Evolutionary conservation across 208 protist genomes (phyloP).

Genomic region (Tetramitus jugosus): DNA sequence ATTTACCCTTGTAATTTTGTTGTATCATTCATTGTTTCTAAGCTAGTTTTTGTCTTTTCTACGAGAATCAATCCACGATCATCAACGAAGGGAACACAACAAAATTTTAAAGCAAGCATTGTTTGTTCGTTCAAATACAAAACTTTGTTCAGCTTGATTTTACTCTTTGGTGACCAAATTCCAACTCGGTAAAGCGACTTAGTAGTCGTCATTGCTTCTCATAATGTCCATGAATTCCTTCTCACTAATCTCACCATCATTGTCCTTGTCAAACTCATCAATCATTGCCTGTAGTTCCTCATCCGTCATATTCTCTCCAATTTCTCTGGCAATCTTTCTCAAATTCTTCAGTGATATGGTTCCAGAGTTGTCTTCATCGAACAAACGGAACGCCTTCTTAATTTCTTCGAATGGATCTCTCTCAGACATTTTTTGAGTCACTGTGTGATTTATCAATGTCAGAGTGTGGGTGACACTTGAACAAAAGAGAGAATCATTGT

Average conservation of each 20-base stretch:
- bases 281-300: conserved; percentile 57
- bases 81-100: too few species aligned
- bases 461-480: too few species aligned
- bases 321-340: conserved; percentile 46
- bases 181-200: too few species aligned
- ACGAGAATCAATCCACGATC: too few species aligned
- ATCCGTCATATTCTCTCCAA: conserved; percentile 55
- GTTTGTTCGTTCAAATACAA: too few species aligned
- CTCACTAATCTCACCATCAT: conserved; percentile 42
- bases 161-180: too few species aligned
- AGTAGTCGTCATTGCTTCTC: conserved; percentile 75
- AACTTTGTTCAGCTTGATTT: too few species aligned
- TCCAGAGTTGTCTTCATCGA: conserved; percentile 59
- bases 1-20: neutral
- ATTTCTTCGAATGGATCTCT: conserved; percentile 71
- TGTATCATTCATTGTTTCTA: neutral
- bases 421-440: conserved; percentile 79
- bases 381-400: conserved; percentile 66
- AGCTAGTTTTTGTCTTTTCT: conserved; percentile 25
- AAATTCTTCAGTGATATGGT: conserved; percentile 49
- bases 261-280: conserved; percentile 40
- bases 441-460: conserved; percentile 78
- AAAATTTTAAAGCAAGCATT: too few species aligned
- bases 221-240: conserved; percentile 88
- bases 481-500: too few species aligned